Conservation (phyloP, 257 asterid species). For the Phtheirospermum japonicum region DNA sequence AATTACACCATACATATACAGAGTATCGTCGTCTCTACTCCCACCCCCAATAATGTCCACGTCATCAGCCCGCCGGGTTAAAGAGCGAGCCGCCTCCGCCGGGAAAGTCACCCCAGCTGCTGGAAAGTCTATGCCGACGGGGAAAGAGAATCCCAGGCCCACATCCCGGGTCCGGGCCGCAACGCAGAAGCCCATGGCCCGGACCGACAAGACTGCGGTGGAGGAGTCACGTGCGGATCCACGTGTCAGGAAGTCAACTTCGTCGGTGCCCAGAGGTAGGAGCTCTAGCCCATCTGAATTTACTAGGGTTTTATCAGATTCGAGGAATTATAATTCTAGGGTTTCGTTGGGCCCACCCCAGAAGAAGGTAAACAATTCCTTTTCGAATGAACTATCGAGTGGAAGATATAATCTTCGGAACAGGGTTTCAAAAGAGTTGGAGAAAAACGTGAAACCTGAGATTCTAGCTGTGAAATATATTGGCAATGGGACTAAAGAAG, state of each 20-base stretch:
- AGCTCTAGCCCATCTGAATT: slow-evolving; percentile 71
- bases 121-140: slow-evolving; percentile 38
- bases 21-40: not conserved
- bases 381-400: not conserved
- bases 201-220: slow-evolving; percentile 43
- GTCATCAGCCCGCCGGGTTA: slow-evolving; percentile 50
- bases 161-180: slow-evolving; percentile 52
- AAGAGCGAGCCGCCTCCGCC: slow-evolving; percentile 42
- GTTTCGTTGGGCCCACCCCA: slow-evolving; percentile 3
- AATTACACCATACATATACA: not conserved
- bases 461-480: not conserved
- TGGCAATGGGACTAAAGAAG: slow-evolving; percentile 31
- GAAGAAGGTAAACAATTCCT: not conserved
- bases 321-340: slow-evolving; percentile 32
- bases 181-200: slow-evolving; percentile 62
- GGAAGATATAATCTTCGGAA: slow-evolving; percentile 2
- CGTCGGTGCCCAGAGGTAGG: slow-evolving; percentile 81
- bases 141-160: slow-evolving; percentile 67
- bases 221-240: slow-evolving; percentile 43
- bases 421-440: not conserved
- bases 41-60: slow-evolving; percentile 32
- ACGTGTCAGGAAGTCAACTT: slow-evolving; percentile 53
- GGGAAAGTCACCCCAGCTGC: slow-evolving; percentile 42
- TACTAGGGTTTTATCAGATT: slow-evolving; percentile 42
- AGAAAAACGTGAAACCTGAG: slow-evolving; percentile 23